Percentiles rank a stretch among this genome's conserved stretches.
phyloP scores from a whole-genome alignment of 805 yeast species.

The Candida maltosa region DNA sequence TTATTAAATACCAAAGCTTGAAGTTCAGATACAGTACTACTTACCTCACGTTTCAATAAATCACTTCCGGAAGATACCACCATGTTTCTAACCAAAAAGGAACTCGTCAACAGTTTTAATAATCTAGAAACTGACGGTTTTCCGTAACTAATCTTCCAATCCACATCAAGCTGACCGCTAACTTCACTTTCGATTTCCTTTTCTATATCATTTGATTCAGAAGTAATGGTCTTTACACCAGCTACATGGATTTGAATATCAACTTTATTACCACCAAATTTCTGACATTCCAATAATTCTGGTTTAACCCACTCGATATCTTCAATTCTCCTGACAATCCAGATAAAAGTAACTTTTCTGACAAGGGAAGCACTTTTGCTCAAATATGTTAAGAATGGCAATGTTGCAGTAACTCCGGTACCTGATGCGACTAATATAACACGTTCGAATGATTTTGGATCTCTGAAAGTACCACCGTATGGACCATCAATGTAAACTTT shows the following conservation, averaged over 20 bases:
- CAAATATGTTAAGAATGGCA: conserved; percentile 38
- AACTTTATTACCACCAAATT: conserved; percentile 23
- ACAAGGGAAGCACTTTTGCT: conserved; percentile 14
- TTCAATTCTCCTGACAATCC: conserved; percentile 37
- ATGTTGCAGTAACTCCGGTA: conserved; percentile 48
- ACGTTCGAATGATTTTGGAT: conserved; percentile 42
- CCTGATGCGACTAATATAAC: conserved; percentile 45
- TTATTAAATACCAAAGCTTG: conserved; percentile 34
- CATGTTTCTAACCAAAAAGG: conserved; percentile 30
- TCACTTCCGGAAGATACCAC: conserved; percentile 47
- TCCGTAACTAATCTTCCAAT: conserved; percentile 13
- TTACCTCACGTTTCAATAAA: conserved; percentile 34
- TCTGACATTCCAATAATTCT: conserved; percentile 29
- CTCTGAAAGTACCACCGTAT: conserved; percentile 52
- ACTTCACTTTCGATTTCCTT: conserved; percentile 2
- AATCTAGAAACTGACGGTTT: conserved; percentile 19
- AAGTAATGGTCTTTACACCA: conserved; percentile 2
- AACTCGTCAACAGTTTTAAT: conserved; percentile 12
- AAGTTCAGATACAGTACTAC: conserved; percentile 36
- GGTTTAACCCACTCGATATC: conserved; percentile 38
- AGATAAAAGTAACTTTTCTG: conserved; percentile 34
- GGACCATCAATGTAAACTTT: conserved; percentile 53
- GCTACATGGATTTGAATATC: conserved; percentile 24
- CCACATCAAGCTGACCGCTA: conserved; percentile 1
- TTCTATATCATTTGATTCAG: conserved; percentile 5